Evolutionary conservation across 768 basidiomycete species (phyloP).

Genomic region (Russula olivacea): DNA sequence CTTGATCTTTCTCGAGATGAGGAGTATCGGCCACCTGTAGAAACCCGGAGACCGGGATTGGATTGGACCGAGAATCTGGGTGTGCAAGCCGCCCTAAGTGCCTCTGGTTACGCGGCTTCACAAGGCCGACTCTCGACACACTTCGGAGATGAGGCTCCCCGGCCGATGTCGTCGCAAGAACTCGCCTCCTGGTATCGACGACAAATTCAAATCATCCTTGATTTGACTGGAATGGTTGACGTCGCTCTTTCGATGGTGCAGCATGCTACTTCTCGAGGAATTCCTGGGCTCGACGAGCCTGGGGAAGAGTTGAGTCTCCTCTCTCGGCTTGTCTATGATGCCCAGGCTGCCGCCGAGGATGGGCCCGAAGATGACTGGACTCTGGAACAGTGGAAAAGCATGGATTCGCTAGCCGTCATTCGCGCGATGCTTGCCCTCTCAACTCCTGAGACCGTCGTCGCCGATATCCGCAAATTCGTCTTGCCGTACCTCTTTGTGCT

Average conservation of each 20-base stretch:
- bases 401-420: slow-evolving; percentile 61
- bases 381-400: slow-evolving; percentile 61
- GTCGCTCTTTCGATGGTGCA: slow-evolving; percentile 74
- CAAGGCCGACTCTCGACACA: not conserved
- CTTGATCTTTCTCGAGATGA: slow-evolving; percentile 44
- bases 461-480: slow-evolving; percentile 69
- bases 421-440: slow-evolving; percentile 72
- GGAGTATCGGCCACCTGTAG: slow-evolving; percentile 36
- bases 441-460: slow-evolving; percentile 54
- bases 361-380: slow-evolving; percentile 62
- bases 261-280: slow-evolving; percentile 75
- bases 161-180: slow-evolving; percentile 42
- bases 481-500: slow-evolving; percentile 92
- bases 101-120: slow-evolving; percentile 25
- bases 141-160: slow-evolving; percentile 17
- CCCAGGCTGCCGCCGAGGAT: slow-evolving; percentile 43
- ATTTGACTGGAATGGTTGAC: slow-evolving; percentile 69
- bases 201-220: slow-evolving; percentile 57
- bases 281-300: slow-evolving; percentile 72
- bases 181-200: slow-evolving; percentile 70
- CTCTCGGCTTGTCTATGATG: slow-evolving; percentile 81
- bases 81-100: slow-evolving; percentile 40
- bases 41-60: slow-evolving; percentile 44
- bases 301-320: slow-evolving; percentile 91
- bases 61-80: slow-evolving; percentile 56